These are phyloP conservation scores for Suhomyces panamericanus DNA, from an alignment of 1,139 yeast species.

Conservation along the genomic window DNA sequence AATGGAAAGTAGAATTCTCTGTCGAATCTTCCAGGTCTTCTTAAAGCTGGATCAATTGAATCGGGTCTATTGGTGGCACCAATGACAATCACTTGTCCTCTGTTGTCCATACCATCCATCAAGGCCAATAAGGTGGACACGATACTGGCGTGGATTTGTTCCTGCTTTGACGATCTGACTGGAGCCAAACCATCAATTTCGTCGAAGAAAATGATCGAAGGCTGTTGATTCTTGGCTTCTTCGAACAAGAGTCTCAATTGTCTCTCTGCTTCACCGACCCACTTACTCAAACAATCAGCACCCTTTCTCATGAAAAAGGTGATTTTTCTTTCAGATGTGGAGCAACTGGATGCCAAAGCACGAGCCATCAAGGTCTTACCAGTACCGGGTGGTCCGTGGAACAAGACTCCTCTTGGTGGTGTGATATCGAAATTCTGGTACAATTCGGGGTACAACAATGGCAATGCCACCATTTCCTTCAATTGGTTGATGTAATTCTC, in stretches of 20 bases:
- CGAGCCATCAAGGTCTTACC: slow-evolving; percentile 98
- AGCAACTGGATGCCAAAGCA: slow-evolving; percentile 93
- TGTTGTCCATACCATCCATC: slow-evolving; percentile 99
- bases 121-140: slow-evolving; percentile 91
- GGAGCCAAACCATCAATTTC: slow-evolving; percentile 99
- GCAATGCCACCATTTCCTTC: slow-evolving; percentile 96
- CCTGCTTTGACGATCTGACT: slow-evolving; percentile 94
- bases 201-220: slow-evolving; percentile 92
- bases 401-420: slow-evolving; percentile 96
- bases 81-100: slow-evolving; percentile 95
- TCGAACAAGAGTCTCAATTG: slow-evolving; percentile 87
- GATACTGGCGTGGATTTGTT: slow-evolving; percentile 96
- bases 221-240: slow-evolving; percentile 95
- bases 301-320: slow-evolving; percentile 99
- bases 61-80: slow-evolving; percentile 99
- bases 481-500: slow-evolving; percentile 87
- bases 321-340: slow-evolving; percentile 76
- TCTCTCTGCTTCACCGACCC: slow-evolving; percentile 99
- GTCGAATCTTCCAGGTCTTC: slow-evolving; percentile 97
- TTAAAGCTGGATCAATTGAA: slow-evolving; percentile 93
- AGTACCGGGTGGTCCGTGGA: slow-evolving; percentile 99
- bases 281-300: slow-evolving; percentile 93
- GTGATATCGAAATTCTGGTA: slow-evolving; percentile 88
- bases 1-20: slow-evolving; percentile 94
- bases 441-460: slow-evolving; percentile 89